A percentile compares a stretch with the other conserved stretches of the same genome.
Evolutionary conservation across 192 early-diverging fungal genomes (phyloP).

Genomic region (Endogone sp.): DNA sequence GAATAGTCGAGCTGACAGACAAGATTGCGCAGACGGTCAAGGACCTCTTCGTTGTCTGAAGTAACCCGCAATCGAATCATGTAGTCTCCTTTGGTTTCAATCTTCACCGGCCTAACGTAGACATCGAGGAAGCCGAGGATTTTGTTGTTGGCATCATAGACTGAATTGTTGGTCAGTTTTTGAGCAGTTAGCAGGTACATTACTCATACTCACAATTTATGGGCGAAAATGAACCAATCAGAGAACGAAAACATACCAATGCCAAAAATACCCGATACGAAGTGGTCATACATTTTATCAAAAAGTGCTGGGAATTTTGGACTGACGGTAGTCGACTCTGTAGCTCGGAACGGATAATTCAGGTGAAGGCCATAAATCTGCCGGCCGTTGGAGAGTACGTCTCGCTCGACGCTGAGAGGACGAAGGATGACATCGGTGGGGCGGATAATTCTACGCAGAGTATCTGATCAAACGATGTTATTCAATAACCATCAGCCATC

Average conservation of each 20-base stretch:
- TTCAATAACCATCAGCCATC: too few species aligned
- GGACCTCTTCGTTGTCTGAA: slow-evolving; percentile 55
- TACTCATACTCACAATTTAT: too few species aligned
- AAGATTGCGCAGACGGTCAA: slow-evolving; percentile 72
- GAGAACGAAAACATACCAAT: slow-evolving; percentile 26
- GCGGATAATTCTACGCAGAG: slow-evolving; percentile 60
- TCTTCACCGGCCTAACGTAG: slow-evolving; percentile 63
- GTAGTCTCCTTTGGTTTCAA: slow-evolving; percentile 81
- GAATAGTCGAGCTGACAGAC: slow-evolving; percentile 63
- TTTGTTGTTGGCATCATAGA: slow-evolving; percentile 82
- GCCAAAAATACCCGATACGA: slow-evolving; percentile 61
- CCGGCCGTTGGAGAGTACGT: slow-evolving; percentile 64
- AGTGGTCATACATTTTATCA: slow-evolving; percentile 76
- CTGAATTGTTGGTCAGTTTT: too few species aligned
- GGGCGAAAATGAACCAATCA: not conserved
- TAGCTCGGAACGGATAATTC: slow-evolving; percentile 69
- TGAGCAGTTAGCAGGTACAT: slow-evolving; percentile 15
- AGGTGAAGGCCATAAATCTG: slow-evolving; percentile 71
- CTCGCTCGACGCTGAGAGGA: slow-evolving; percentile 66
- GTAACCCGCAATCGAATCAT: slow-evolving; percentile 75
- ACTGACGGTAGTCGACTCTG: slow-evolving; percentile 50
- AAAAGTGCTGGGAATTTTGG: slow-evolving; percentile 57
- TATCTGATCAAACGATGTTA: slow-evolving; percentile 44
- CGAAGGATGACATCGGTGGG: slow-evolving; percentile 60
- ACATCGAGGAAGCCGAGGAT: slow-evolving; percentile 65